phyloP scores from a whole-genome alignment of 208 protist species.

The Acanthamoeba polyphaga region DNA sequence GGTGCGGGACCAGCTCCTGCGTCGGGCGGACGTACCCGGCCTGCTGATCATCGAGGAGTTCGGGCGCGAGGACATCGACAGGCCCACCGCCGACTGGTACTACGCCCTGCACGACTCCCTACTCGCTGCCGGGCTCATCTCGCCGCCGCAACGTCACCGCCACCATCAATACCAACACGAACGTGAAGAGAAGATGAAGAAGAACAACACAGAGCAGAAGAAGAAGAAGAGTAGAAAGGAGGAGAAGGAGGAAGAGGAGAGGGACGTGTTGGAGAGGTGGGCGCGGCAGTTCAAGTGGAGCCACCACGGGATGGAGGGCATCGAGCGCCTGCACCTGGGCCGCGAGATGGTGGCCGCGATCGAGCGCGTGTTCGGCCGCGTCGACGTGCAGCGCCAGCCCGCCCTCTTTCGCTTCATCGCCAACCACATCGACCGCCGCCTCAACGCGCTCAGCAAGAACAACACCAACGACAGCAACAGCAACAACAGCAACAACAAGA shows the following conservation, averaged over 20 bases:
- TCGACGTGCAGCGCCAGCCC: not conserved
- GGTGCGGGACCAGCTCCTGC: not conserved
- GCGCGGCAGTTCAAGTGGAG: conserved; percentile 28
- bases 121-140: not conserved
- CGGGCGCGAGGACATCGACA: conserved; percentile 20
- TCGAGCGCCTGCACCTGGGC: conserved; percentile 42
- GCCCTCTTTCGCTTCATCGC: conserved; percentile 54
- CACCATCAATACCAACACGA: not conserved
- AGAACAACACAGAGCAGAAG: not conserved
- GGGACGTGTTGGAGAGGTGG: conserved; percentile 5
- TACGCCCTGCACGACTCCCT: conserved; percentile 49
- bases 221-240: not conserved
- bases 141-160: not conserved
- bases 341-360: conserved; percentile 57
- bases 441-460: not conserved
- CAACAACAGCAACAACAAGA: not conserved
- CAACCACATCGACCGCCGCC: conserved; percentile 29
- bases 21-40: not conserved
- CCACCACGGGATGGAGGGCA: conserved; percentile 38
- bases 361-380: conserved; percentile 23
- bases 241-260: not conserved
- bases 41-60: conserved; percentile 49
- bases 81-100: conserved; percentile 33
- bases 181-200: not conserved
- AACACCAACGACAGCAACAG: not conserved